Evolutionary conservation across 2,329 filamentous ascomycete genomes (phyloP), one percentile per base, ranked within the genome.

Genomic region (Coniella lustricola): DNA sequence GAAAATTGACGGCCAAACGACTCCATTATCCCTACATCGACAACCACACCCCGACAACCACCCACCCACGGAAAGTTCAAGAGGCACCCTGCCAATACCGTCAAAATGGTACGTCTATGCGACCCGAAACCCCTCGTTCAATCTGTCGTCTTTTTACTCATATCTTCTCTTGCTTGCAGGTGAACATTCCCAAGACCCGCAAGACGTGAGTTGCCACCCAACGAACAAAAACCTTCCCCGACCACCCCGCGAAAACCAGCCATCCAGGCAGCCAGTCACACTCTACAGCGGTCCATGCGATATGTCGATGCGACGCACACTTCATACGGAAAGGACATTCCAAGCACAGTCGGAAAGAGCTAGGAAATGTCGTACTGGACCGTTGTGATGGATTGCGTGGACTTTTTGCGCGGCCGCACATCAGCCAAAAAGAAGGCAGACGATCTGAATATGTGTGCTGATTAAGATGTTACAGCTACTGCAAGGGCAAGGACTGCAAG

Each of bases 101-200:
- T 47, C 48, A 53, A 53, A 42, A 53, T 53, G 51, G 51, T 53
- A 53, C 31, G 51, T n/a, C 17, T 4, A n/a, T 17, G 22, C 17
- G 21, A 36, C 35, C 16, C 18, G 14, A n/a, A n/a, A n/a, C n/a
- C n/a, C n/a, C n/a, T n/a, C n/a, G n/a, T n/a, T n/a, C n/a, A n/a
- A 20, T 39, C 13, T 5, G 2, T 16, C 16, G 17, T 4, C 12
- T 39, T 5, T 18, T 47, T 40, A 12, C 29, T 32, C 12, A 14
- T 42, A 53, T 48, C 29, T 31, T 32, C n/a, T 45, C 17, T 41
- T 22, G 8, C 40, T 22, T 22, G 2, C 62, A 91, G 90, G 90
- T 95, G 81, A 95, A 95, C 87, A 87, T 95, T 79, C 90, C 90
- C 69, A 95, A 95, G 82, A 95, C 90, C 73, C 84, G 90, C 72